These are phyloP conservation scores for Trichoderma oligosporum DNA, from an alignment of 2,329 filamentous ascomycete species.

Conservation along the genomic window DNA sequence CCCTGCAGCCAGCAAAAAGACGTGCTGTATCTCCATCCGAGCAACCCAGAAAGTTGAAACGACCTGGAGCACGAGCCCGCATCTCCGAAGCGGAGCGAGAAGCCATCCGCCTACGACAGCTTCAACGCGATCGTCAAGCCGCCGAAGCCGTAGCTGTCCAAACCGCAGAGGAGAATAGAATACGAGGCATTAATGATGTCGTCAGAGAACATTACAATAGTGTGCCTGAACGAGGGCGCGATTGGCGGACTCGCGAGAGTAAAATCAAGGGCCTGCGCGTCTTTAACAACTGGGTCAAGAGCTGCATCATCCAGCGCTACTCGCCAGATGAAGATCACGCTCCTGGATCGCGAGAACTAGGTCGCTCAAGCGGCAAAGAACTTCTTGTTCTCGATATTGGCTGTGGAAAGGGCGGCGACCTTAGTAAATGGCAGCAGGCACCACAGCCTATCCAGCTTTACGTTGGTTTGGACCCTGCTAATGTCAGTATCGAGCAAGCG, in stretches of 20 bases:
- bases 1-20: conserved; percentile 56
- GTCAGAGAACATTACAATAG: conserved; percentile 95
- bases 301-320: conserved; percentile 94
- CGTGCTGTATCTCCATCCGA: conserved; percentile 54
- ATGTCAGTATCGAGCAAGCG: conserved; percentile 88
- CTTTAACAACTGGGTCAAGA: conserved; percentile 99
- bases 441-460: conserved; percentile 90
- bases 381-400: conserved; percentile 88
- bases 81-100: conserved; percentile 65
- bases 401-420: conserved; percentile 92
- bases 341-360: conserved; percentile 55
- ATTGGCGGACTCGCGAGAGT: conserved; percentile 92
- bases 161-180: conserved; percentile 38
- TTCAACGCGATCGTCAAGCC: conserved; percentile 51
- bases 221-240: conserved; percentile 85
- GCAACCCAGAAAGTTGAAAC: conserved; percentile 62
- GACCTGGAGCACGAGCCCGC: conserved; percentile 62
- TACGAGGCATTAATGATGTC: conserved; percentile 67
- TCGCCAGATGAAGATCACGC: conserved; percentile 73
- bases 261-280: conserved; percentile 90
- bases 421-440: conserved; percentile 93
- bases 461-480: conserved; percentile 88
- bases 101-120: conserved; percentile 60
- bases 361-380: conserved; percentile 51
- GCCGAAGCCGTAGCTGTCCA: conserved; percentile 35